Base-by-base conservation (phyloP, 345 rosid genomes). In the Ailanthus altissimus region DNA sequence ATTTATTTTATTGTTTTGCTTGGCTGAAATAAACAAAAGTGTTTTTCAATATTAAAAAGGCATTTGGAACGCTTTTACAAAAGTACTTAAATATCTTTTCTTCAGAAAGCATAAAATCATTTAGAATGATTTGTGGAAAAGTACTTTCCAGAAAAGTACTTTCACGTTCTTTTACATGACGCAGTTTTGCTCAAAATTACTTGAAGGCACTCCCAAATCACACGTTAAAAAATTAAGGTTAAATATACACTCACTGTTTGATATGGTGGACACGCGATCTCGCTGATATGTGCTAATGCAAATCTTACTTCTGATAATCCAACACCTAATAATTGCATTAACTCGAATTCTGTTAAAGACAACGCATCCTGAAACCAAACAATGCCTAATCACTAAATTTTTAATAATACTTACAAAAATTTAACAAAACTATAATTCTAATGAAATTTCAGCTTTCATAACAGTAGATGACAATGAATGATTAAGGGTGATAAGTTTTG, bases 321-420 rank as follows among this genome's bases (percentile, higher is more conserved):
- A 67, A 94, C 82, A 65, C 85, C 92, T 62, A 89, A 67, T 36
- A 91, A 78, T 86, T 90, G 93, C 98, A 91, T 88, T 47, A 94
- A 72, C 78, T 94, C 92, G 74, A 89, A 88, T 60, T 94, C 97
- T 26, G 97, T 88, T 75, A 88, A 84, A 14, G 91, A 89, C 59
- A 92, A 77, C 0, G 93, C 93, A 38, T 94, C 97, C 96, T 92
- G 75, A 23, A 72, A 58, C 20, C 68, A 74, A 23, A 20, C 58
- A 58, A 21, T 26, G 7, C 10, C 63, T 8, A 15, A 13, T 38
- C 11, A 14, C 25, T 38, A 1, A 15, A 51, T 10, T 47, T 28
- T 43, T 38, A 73, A 32, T 43, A 16, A 43, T 13, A 32, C 20
- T 43, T 13, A n/a, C 20, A 45, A 28, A 20, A 46, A 16, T 16